Evolutionary conservation across 2,329 filamentous ascomycete species (phyloP), one percentile per base, ranked within the genome.

Genomic region (Ceratocystiopsis brevicomis): DNA sequence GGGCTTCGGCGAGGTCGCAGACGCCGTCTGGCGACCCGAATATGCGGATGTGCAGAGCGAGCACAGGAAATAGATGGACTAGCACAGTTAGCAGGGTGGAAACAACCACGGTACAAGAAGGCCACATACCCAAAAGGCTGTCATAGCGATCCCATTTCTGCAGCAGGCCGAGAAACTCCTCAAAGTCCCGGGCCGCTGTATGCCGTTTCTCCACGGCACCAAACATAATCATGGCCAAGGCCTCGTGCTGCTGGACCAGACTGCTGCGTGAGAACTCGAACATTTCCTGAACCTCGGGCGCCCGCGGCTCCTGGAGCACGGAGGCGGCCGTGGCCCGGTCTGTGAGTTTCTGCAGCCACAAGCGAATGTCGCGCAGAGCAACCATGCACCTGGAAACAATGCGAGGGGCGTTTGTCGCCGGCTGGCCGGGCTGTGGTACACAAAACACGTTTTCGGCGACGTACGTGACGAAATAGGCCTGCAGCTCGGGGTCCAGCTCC

Each of bases 221-320:
- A 48, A 76, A 78, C 42, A 92, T 63, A 43, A 94, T 81, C n/a
- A 85, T 71, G 13, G 80, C 78, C 15, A 99, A 65, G 15, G 81
- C 75, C 56, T 98, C 88, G 56, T 98, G 92, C 58, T 98, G 88
- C 54, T 84, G 78, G 18, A 80, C 75, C 42, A 98, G 68, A 54
- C 84, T 92, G 50, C 74, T 65, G 38, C 80, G 76, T 53, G 93
- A 83, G 53, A 83, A 82, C 52, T 87, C 78, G 48, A 93, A 71
- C 4, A 79, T 80, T 55, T 93, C 83, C 50, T 79, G 68, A 45
- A 79, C 68, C 50, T 87, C 81, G 11, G 69, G 67, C 38, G 63
- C 57, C 43, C 54, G 56, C 8, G 64, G 65, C 49, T 81, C 75
- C 4, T 82, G 81, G 13, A 95, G 69, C 3, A 93, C 71, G 30